Evolutionary conservation across 345 rosid species (phyloP).

Genomic region (Capsella bursapastoris): DNA sequence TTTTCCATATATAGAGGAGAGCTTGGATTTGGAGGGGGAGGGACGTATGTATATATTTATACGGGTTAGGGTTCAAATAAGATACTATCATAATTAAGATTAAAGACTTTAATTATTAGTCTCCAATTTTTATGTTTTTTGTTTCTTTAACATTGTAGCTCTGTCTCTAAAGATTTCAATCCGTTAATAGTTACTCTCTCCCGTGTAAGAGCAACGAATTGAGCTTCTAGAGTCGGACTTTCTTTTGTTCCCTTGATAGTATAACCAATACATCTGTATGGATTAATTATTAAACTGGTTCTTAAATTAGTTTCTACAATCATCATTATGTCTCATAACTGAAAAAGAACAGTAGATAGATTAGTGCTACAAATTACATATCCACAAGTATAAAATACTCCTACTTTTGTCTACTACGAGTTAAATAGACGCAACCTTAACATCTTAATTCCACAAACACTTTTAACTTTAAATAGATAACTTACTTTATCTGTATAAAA

Average conservation of each 20-base stretch:
- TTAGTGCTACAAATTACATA: neutral
- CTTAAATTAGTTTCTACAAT: neutral
- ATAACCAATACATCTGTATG: neutral
- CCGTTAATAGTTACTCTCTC: neutral
- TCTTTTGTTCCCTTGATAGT: too few species aligned
- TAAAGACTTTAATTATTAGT: conserved; percentile 1
- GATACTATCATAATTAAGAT: neutral
- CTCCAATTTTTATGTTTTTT: neutral
- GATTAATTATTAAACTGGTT: neutral
- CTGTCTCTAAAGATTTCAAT: neutral
- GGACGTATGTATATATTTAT: conserved; percentile 28
- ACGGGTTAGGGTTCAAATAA: conserved; percentile 21
- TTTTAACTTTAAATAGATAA: too few species aligned
- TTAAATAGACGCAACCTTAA: too few species aligned
- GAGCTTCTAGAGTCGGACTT: neutral
- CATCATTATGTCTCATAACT: neutral
- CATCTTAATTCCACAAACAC: neutral
- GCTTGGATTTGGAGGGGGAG: neutral
- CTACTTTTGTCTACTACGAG: too few species aligned
- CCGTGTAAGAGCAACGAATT: conserved; percentile 6
- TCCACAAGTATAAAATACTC: neutral
- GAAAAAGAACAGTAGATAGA: neutral
- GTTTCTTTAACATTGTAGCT: neutral
- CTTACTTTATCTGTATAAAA: too few species aligned
- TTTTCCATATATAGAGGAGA: conserved; percentile 18